Base-by-base conservation (phyloP, 2,329 filamentous ascomycete genomes). In the Cadophora gregata region DNA sequence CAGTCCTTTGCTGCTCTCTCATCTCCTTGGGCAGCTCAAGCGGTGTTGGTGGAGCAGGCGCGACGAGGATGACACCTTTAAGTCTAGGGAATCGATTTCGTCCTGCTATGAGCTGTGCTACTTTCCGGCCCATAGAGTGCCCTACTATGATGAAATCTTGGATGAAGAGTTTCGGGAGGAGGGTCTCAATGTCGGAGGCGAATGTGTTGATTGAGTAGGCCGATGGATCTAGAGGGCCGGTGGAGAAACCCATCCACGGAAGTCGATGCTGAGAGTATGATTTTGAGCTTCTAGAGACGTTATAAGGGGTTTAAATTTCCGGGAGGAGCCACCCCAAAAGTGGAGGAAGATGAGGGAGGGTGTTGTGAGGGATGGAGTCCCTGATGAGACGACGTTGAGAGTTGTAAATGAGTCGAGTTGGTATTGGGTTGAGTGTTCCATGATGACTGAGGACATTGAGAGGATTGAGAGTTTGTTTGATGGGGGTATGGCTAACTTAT, bases 181-280 rank as follows among this genome's bases (percentile, higher is more conserved):
- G 68, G 3, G 62, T 59, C 16, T 74, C 67, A 8, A 75, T 70
- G 16, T 73, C 70, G 1, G 47, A 24, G 24, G 75, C 72, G 7
- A 77, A 67, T 24, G 66, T 51, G 2, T 48, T n/a, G 58, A 76
- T 77, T 51, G 77, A 76, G 67, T 80, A 79, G 1, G 73, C 70
- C 0, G 33, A 64, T 2, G 67, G 64, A 14, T 69, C 45, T 4
- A 67, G 51, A 4, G 78, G 77, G 0, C 76, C 77, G 0, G 72
- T 76, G 4, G 78, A 80, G 4, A 67, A 29, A 29, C 78, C 78
- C 79, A 80, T 64, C 79, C 79, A 7, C 77, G 77, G 24, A 79
- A 75, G 19, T 47, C 42, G 19, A 47, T n/a, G 42, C 19, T 5
- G 42, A 47, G 42, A n/a, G 42, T 47, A n/a, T 47, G 42, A 4